Evolutionary conservation across 225 moss, liverwort and hornwort species (phyloP).

Genomic region (Climacium dendroides): DNA sequence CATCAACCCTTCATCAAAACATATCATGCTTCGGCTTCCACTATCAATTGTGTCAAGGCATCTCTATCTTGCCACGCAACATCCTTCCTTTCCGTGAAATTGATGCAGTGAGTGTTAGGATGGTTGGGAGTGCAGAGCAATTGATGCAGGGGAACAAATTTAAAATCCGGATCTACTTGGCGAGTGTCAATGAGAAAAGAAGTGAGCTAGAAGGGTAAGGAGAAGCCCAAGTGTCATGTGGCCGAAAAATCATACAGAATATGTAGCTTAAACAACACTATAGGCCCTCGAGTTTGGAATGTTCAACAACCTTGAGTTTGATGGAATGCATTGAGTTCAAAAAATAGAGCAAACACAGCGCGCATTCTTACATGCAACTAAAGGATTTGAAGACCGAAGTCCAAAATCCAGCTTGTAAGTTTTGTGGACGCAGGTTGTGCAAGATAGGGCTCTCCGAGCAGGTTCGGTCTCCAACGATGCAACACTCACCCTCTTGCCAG

Average conservation of each 20-base stretch:
- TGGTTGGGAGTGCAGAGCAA: background rate
- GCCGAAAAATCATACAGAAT: background rate
- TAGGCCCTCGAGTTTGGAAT: background rate
- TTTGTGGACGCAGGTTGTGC: background rate
- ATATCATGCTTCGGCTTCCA: background rate
- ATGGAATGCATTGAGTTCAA: background rate
- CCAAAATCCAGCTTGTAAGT: background rate
- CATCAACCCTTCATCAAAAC: background rate
- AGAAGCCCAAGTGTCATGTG: background rate
- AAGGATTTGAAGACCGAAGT: background rate
- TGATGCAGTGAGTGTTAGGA: background rate
- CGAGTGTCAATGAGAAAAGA: background rate
- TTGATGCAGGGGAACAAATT: background rate
- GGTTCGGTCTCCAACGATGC: background rate
- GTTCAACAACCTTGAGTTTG: background rate
- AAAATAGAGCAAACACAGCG: background rate
- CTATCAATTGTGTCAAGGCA: background rate
- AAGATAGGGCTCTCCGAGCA: background rate
- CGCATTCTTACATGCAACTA: background rate
- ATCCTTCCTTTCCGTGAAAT: background rate
- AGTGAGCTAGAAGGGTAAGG: background rate
- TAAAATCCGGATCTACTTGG: background rate
- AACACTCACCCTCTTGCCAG: background rate
- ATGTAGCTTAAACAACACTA: background rate
- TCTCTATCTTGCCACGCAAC: background rate